Percentiles rank a stretch among this genome's conserved stretches.
Evolutionary conservation across 176 grass and related monocot species (phyloP).

Genomic region (Carex kokanica): DNA sequence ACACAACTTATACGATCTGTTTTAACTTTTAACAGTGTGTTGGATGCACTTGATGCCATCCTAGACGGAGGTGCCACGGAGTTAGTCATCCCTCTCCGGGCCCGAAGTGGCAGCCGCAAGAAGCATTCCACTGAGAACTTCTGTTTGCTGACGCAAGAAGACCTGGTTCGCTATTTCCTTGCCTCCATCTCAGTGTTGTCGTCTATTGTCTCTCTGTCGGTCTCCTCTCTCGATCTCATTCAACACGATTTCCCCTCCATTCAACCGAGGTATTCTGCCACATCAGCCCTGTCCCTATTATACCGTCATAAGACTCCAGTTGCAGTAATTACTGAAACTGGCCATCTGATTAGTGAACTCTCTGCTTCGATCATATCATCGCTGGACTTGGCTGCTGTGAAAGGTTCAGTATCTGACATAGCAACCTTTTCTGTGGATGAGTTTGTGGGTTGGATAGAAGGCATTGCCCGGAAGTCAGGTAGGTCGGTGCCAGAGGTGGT

Average conservation of each 20-base stretch:
- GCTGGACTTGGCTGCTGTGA: constrained; percentile 27
- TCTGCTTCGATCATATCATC: constrained; percentile 41
- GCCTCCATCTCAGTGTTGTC: constrained; percentile 59
- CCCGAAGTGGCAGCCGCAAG: constrained; percentile 30
- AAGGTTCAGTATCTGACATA: constrained; percentile 30
- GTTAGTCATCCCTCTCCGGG: constrained; percentile 43
- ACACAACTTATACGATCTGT: neutral
- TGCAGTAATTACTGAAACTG: constrained; percentile 43
- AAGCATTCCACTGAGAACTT: constrained; percentile 19
- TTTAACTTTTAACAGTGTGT: constrained; percentile 45
- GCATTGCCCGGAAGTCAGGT: constrained; percentile 37
- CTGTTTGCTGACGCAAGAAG: constrained; percentile 70
- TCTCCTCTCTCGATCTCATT: constrained; percentile 55
- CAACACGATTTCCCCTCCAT: constrained; percentile 36
- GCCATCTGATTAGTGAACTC: constrained; percentile 55
- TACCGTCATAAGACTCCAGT: constrained; percentile 42
- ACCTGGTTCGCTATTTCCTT: constrained; percentile 80
- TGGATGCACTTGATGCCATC: constrained; percentile 62
- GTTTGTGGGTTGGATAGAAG: constrained; percentile 46
- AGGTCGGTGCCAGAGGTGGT: constrained; percentile 47
- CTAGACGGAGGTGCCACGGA: constrained; percentile 40
- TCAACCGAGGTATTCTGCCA: constrained; percentile 40
- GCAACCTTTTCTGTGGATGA: constrained; percentile 45
- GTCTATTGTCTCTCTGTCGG: constrained; percentile 37
- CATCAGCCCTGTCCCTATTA: constrained; percentile 46